Evolutionary conservation across 1,139 yeast genomes (phyloP), one percentile per base, ranked within the genome.

Genomic region (Saccharomyces hybrid): DNA sequence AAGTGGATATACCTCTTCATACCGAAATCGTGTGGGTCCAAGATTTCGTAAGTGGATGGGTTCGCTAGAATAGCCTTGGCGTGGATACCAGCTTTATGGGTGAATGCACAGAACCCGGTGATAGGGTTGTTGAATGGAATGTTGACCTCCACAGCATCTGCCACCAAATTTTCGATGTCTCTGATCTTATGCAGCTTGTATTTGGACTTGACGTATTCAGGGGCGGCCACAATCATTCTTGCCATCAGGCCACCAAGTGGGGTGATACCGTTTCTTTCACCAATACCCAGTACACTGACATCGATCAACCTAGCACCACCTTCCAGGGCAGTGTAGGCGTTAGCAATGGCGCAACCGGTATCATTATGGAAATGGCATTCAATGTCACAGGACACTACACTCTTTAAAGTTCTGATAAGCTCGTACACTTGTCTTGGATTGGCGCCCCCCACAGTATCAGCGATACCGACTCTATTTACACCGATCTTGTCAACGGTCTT

Each of bases 281-380:
- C 99, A 63, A 93, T 91, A 69, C 99, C 99, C 67, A 93, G 82
- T 7, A 93, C 98, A 14, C 96, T 86, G 48, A 89, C 96, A 75
- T 93, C 99, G 66, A 93, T 89, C 70, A 91, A 81, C 70, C 84
- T 84, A 61, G 99, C 99, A 69, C 99, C 99, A 53, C 95, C 99
- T 76, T 93, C 99, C 67, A 93, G 80, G 16, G 98, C 98, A 60
- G 97, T 88, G 79, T 93, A 93, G 50, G 99, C 97, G 72, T 93
- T 93, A 59, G 97, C 97, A 76, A 93, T 88, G 63, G 99, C 98
- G 78, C 98, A 91, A 58, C 99, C 99, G 49, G 99, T 93, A 73
- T 93, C 99, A 72, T 93, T 89, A 78, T 93, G 99, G 89, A 93
- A 93, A 75, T 93, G 99, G 73, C 97, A 89, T 76, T 93, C 99